phyloP scores from a whole-genome alignment of 257 asterid species.

The Petrea volubilis region DNA sequence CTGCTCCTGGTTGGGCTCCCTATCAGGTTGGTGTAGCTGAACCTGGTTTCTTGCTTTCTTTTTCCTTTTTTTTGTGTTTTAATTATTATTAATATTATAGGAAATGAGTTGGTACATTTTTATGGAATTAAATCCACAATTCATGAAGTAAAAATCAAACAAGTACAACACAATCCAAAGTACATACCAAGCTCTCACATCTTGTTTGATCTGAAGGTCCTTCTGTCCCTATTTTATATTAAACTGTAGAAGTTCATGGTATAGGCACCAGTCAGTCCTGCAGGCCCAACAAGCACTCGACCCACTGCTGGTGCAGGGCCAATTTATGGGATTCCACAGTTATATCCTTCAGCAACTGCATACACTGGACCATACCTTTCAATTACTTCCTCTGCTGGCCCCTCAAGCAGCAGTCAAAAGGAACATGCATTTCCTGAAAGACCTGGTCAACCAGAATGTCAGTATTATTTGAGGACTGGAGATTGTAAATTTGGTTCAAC shows the following conservation, averaged over 20 bases:
- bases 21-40: slow-evolving; percentile 62
- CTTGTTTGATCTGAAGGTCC: slow-evolving; percentile 20
- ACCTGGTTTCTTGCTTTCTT: background rate
- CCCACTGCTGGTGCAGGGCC: slow-evolving; percentile 63
- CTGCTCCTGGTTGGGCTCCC: slow-evolving; percentile 85
- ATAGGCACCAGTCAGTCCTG: slow-evolving; percentile 62
- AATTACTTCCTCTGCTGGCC: slow-evolving; percentile 55
- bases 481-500: slow-evolving; percentile 75
- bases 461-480: slow-evolving; percentile 69
- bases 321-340: slow-evolving; percentile 58
- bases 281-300: slow-evolving; percentile 58
- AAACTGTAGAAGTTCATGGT: slow-evolving; percentile 26
- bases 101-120: too few species aligned
- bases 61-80: too few species aligned
- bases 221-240: slow-evolving; percentile 10
- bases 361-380: slow-evolving; percentile 67
- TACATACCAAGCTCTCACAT: too few species aligned
- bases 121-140: too few species aligned
- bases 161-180: too few species aligned
- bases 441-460: slow-evolving; percentile 74
- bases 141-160: too few species aligned
- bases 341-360: slow-evolving; percentile 75
- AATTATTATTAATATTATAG: too few species aligned
- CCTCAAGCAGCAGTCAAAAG: slow-evolving; percentile 64
- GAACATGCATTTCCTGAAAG: slow-evolving; percentile 66